Base-by-base conservation (phyloP, 202 grass and related monocot genomes). In the Carex sylvatica region DNA sequence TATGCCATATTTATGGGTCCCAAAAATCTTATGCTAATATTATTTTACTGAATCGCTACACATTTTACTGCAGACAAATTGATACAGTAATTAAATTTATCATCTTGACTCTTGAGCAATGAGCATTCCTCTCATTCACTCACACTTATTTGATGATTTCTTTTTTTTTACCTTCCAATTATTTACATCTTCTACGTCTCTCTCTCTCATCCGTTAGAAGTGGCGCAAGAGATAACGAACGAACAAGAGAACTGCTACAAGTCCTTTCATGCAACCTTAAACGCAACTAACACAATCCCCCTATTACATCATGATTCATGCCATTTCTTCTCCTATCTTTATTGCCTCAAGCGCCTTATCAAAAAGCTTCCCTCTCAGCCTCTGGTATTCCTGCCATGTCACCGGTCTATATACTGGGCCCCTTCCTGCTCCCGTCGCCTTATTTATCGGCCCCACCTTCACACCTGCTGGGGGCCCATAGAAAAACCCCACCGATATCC, bases 401-500 rank as follows among this genome's bases (percentile, higher is more conserved):
- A 92, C 89, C 0, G 82, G 75, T 33, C 70, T 83, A 74, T 88
- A 97, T 18, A 20, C 49, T 0, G 91, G 60, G 4, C 52, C 84
- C 49, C 28, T n/a, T 24, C 60, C 75, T 1, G 46, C 85, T 2
- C 59, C 15, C 5, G 86, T 10, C 2, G 84, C 31, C 5, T 89
- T 82, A 18, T 40, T 52, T 16, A 91, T 65, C 1, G 94, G 91
- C 23, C 84, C 61, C 14, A 97, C 88, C 38, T 33, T 74, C 60
- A 91, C 83, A 71, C 79, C 44, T 0, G 4, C 13, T 2, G 85
- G 76, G 0, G 94, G 91, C 1, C 87, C 92, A 58, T 88, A 91
- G 35, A 97, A 94, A 83, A 83, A 94, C 3, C 84, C 92, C 53
- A 83, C 77, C 3, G 93, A 97, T 68, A 97, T 55, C 46, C 93